A percentile compares a stretch with the other conserved stretches of the same genome.
Evolutionary conservation across 2,329 filamentous ascomycete species (phyloP).

Genomic region (Penicillium paneum): DNA sequence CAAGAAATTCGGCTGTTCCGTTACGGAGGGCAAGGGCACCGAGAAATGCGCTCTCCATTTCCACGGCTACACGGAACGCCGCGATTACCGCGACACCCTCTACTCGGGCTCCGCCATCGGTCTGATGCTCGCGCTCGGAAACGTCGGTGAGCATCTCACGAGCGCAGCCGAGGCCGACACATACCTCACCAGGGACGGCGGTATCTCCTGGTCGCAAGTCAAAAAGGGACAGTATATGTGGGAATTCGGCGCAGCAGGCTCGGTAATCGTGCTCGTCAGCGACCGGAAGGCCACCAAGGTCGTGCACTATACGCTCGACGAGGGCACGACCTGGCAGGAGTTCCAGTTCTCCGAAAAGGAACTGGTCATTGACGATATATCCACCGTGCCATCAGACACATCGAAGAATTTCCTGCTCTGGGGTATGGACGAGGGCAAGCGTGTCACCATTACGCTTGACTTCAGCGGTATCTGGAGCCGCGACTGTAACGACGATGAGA

Average conservation of each 20-base stretch:
- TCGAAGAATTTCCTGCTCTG: conserved; percentile 91
- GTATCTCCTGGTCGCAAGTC: conserved; percentile 78
- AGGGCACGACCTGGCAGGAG: conserved; percentile 74
- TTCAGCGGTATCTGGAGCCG: conserved; percentile 76
- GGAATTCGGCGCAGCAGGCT: conserved; percentile 95
- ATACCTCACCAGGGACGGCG: conserved; percentile 88
- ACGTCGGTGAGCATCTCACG: conserved; percentile 72
- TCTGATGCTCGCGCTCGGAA: conserved; percentile 85
- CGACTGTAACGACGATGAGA: conserved; percentile 60
- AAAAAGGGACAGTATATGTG: conserved; percentile 88
- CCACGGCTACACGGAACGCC: conserved; percentile 90
- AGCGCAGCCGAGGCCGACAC: conserved; percentile 73
- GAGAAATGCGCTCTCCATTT: conserved; percentile 82
- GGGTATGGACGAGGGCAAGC: conserved; percentile 59
- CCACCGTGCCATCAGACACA: conserved; percentile 82
- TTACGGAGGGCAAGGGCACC: conserved; percentile 50
- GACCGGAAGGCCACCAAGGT: conserved; percentile 64
- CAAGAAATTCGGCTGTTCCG: conserved; percentile 67
- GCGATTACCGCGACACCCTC: conserved; percentile 77
- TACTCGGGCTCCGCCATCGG: conserved; percentile 85
- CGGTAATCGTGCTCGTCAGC: conserved; percentile 82
- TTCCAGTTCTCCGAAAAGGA: conserved; percentile 70
- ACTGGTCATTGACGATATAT: conserved; percentile 73
- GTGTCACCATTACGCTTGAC: conserved; percentile 79
- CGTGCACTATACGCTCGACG: conserved; percentile 74